Conservation (phyloP, 768 basidiomycete species). For the Serendipita vermifera region DNA sequence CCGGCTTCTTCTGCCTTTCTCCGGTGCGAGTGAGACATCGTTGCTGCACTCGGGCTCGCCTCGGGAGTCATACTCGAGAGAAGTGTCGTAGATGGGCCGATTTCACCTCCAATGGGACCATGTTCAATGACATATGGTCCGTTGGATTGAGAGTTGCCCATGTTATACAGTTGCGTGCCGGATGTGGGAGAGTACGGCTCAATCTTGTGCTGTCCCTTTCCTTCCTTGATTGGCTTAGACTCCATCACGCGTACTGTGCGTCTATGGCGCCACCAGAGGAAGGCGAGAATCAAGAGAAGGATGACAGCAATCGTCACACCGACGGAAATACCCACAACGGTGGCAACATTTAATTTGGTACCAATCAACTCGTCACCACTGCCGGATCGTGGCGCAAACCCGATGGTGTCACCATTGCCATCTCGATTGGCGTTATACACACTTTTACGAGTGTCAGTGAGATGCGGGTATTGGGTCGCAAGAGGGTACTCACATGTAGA, state of each 20-base stretch:
- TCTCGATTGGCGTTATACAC: neutral
- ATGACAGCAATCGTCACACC: neutral
- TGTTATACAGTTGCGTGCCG: neutral
- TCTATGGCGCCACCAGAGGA: neutral
- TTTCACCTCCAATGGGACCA: constrained; percentile 2
- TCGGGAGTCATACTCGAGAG: neutral
- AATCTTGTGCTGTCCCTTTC: neutral
- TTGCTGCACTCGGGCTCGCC: neutral
- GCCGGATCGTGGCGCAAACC: neutral
- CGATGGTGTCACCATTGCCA: neutral
- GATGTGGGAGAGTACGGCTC: neutral
- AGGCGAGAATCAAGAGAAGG: neutral
- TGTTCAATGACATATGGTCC: constrained; percentile 3
- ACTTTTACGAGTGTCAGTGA: neutral
- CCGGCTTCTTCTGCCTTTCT: constrained; percentile 6
- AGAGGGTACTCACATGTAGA: constrained; percentile 5
- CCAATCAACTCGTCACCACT: neutral
- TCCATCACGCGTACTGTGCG: neutral
- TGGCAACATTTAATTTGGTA: neutral
- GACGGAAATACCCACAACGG: constrained; percentile 1
- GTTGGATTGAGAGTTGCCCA: neutral
- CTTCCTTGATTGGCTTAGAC: neutral
- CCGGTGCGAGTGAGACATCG: neutral
- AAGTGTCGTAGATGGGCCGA: neutral
- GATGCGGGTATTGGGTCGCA: neutral